These are phyloP conservation scores for Annulohypoxylon stygium DNA, from an alignment of 495 filamentous ascomycete species.

Conservation along the genomic window DNA sequence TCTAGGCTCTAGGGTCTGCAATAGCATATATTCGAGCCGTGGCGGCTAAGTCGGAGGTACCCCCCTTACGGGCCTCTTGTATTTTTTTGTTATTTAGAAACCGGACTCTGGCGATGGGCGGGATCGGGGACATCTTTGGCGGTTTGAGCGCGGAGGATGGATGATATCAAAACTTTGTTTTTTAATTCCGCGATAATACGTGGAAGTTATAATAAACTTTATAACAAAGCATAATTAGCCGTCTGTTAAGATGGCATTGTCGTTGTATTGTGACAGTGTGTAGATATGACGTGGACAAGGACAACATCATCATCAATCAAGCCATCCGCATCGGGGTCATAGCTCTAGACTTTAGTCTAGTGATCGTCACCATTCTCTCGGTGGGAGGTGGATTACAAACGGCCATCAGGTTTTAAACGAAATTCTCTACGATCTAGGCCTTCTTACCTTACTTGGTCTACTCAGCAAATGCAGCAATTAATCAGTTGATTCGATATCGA, in stretches of 20 bases:
- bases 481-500: constrained; percentile 1
- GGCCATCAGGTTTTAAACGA: not conserved
- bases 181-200: constrained; percentile 16
- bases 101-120: constrained; percentile 23
- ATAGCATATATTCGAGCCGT: constrained; percentile 26
- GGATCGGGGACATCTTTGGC: constrained; percentile 19
- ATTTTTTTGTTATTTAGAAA: constrained; percentile 40
- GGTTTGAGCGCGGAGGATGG: constrained; percentile 27
- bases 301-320: not conserved
- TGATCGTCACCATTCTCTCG: not conserved
- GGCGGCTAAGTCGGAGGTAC: constrained; percentile 7
- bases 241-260: not conserved
- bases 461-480: not conserved
- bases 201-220: constrained; percentile 45
- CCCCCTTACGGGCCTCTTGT: constrained; percentile 9
- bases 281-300: not conserved
- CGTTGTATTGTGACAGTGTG: not conserved
- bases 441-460: not conserved
- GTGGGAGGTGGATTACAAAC: not conserved
- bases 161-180: constrained; percentile 41
- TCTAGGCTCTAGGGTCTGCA: constrained; percentile 25
- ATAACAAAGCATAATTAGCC: constrained; percentile 23
- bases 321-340: not conserved
- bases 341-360: not conserved
- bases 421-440: not conserved